phyloP scores from a whole-genome alignment of 352 stramenopile genomes.

The Thalassiosira livingstoniorum region DNA sequence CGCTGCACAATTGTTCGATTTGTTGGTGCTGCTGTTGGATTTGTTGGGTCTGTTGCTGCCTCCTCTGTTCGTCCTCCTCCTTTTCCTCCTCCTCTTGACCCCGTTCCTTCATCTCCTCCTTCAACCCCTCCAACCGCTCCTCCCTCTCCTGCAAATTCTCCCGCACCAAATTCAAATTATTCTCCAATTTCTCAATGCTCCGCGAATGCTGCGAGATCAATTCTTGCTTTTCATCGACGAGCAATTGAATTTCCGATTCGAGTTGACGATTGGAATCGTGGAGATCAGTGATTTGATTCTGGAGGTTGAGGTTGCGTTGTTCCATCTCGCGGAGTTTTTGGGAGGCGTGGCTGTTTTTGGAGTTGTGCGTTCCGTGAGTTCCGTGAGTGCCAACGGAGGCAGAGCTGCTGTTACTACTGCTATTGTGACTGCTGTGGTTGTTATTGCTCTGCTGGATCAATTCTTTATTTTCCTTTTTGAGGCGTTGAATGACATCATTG shows the following conservation, averaged over 20 bases:
- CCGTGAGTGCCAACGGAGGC: no score
- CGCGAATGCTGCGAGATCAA: constrained; percentile 12
- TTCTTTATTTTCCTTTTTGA: constrained; percentile 49
- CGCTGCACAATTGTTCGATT: not conserved
- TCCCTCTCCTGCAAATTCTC: not conserved
- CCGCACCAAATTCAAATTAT: not conserved
- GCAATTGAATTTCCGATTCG: constrained; percentile 51
- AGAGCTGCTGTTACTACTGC: no score
- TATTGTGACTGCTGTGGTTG: no score
- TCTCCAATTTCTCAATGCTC: not conserved
- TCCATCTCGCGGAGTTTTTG: no score
- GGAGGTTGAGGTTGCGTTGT: constrained; percentile 17
- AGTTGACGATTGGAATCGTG: constrained; percentile 56
- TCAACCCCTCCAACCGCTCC: not conserved
- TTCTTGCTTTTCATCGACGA: constrained; percentile 53
- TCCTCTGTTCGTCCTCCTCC: not conserved
- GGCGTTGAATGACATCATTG: constrained; percentile 50
- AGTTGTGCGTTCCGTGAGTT: no score
- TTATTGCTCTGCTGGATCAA: no score
- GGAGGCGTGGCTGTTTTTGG: no score
- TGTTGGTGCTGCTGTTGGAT: not conserved
- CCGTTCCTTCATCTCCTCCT: not conserved
- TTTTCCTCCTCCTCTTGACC: not conserved
- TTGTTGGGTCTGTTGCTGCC: not conserved
- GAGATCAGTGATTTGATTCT: constrained; percentile 28